Base-by-base conservation (phyloP, 192 early-diverging fungal species). In the Physocladia obscura region DNA sequence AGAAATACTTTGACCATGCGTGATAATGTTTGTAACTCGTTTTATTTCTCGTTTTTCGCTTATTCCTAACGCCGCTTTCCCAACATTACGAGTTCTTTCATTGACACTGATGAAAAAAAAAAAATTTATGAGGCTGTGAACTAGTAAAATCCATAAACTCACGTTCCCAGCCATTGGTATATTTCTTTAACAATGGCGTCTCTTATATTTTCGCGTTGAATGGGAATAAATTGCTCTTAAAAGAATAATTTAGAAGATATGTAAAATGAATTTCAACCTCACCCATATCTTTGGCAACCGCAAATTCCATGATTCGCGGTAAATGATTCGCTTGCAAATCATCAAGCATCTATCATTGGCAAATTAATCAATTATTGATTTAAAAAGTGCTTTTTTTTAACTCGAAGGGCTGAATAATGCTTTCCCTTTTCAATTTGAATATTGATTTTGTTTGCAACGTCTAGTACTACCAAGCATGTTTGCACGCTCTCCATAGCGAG, bases 151-250 rank as follows among this genome's bases (percentile, higher is more conserved):
- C 15, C 17, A 27, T 30, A 24, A 36, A 40, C 47, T 26, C 69
- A 94, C 92, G 82, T 90, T 60, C 86, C 90, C 40, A 97, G 82
- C 96, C 97, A 99, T 68, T 92, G 90, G 57, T 92, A 93, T 78
- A 97, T 81, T 71, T 98, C 96, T 26, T 83, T 79, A 31, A 91
- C 80, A 3, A 98, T 95, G 0, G 89, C 89, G 40, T 89, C 87
- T 56, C 93, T 90, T 49, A 99, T 90, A 51, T 87, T 88, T 17
- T 91, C 85, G 73, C 95, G 91, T 80, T 95, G 87, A n/a, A 86
- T 82, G n/a, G 94, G 93, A 56, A 99, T 83, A 67, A 89, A 92
- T 48, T 87, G 83, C 75, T 89, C 94, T 94, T 59, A 49, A 36
- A 1, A 36, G 57, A 35, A 34, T 6, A n/a, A 29, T 34, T 34